Evolutionary conservation across 1,284 basidiomycete genomes (phyloP).

Genomic region (Termitomyces sp.): DNA sequence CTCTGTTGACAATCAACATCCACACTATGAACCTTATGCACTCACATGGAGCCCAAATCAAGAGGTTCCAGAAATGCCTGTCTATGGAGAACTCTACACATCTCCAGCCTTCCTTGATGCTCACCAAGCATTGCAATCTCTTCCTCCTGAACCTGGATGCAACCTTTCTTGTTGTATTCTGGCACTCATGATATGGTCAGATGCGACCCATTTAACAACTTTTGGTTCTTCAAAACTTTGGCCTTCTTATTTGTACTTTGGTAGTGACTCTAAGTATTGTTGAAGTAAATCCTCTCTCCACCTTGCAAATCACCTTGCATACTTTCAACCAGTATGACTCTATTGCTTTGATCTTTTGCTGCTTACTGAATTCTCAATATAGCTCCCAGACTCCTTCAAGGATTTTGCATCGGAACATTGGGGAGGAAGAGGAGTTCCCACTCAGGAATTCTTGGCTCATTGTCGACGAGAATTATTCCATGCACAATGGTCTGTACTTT

Average conservation of each 20-base stretch:
- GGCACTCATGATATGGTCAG: slow-evolving; percentile 19
- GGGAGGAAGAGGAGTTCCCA: not conserved
- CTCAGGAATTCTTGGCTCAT: slow-evolving; percentile 8
- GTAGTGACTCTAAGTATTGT: slow-evolving; percentile 17
- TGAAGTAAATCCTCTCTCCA: slow-evolving; percentile 6
- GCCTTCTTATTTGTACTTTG: slow-evolving; percentile 18
- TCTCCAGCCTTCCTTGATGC: slow-evolving; percentile 10
- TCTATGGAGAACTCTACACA: slow-evolving; percentile 9
- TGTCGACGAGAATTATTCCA: not conserved
- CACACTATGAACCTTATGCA: too few species aligned
- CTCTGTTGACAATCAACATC: too few species aligned
- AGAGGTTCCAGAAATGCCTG: not conserved
- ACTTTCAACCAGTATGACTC: slow-evolving; percentile 12
- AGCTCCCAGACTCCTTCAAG: slow-evolving; percentile 14
- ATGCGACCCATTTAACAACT: slow-evolving; percentile 18
- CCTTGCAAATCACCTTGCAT: slow-evolving; percentile 12
- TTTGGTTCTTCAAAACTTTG: slow-evolving; percentile 19
- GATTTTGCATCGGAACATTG: not conserved
- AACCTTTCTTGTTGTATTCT: too few species aligned
- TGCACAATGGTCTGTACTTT: slow-evolving; percentile 4
- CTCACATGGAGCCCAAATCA: too few species aligned
- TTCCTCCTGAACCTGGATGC: slow-evolving; percentile 3
- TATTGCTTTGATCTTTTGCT: slow-evolving; percentile 7
- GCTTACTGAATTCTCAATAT: slow-evolving; percentile 1
- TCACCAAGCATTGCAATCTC: slow-evolving; percentile 9